Percentiles rank a stretch among this genome's conserved stretches.
phyloP scores from a whole-genome alignment of 352 stramenopile species.

The Globisporangium uncinulatum region DNA sequence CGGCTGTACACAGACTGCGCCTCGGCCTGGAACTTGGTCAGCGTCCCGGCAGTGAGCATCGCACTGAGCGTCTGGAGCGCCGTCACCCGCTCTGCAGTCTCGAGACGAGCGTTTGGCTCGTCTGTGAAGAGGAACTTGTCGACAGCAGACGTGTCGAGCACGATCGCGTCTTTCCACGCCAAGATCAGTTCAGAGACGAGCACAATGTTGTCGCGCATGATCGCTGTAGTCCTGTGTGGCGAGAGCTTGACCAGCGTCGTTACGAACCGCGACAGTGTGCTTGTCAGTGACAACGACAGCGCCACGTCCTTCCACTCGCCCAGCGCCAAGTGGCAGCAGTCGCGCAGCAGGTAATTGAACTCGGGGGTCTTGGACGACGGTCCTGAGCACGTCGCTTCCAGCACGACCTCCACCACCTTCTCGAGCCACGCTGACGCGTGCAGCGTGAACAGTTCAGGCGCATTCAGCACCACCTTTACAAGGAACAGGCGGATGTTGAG shows the following conservation, averaged over 20 bases:
- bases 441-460: slow-evolving; percentile 44
- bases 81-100: slow-evolving; percentile 38
- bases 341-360: slow-evolving; percentile 74
- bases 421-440: slow-evolving; percentile 48
- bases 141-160: slow-evolving; percentile 34
- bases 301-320: slow-evolving; percentile 42
- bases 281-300: slow-evolving; percentile 10
- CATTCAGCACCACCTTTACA: slow-evolving; percentile 64
- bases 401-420: slow-evolving; percentile 42
- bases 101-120: slow-evolving; percentile 24
- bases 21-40: slow-evolving; percentile 20
- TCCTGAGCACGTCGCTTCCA: slow-evolving; percentile 35
- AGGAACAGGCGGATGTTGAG: slow-evolving; percentile 71
- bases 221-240: slow-evolving; percentile 36
- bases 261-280: slow-evolving; percentile 38
- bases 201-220: slow-evolving; percentile 67
- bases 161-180: slow-evolving; percentile 43
- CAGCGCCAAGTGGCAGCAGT: slow-evolving; percentile 59
- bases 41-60: slow-evolving; percentile 33
- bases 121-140: slow-evolving; percentile 29
- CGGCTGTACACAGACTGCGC: slow-evolving; percentile 8
- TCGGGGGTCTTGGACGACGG: slow-evolving; percentile 21
- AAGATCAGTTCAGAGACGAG: slow-evolving; percentile 48
- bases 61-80: slow-evolving; percentile 61
- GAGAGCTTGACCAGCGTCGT: slow-evolving; percentile 54